phyloP scores from a whole-genome alignment of 2,329 filamentous ascomycete genomes.

The Fusarium goolgardi region DNA sequence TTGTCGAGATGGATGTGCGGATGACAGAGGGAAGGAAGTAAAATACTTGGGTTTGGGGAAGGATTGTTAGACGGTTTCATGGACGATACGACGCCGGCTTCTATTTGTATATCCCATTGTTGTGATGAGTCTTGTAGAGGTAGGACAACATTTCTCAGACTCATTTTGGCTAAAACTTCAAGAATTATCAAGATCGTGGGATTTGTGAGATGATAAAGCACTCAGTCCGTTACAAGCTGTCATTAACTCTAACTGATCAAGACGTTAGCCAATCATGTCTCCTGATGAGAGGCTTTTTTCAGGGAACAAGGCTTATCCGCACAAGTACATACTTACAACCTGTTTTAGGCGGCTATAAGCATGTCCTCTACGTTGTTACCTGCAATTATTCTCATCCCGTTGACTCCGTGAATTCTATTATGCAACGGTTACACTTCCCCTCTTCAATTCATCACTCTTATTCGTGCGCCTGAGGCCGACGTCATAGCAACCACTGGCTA shows the following conservation, averaged over 20 bases:
- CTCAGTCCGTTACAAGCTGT: neutral
- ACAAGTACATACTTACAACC: neutral
- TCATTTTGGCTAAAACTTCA: neutral
- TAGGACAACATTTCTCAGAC: neutral
- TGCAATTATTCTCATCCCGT: neutral
- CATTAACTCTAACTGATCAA: neutral
- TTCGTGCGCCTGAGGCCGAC: conserved; percentile 14
- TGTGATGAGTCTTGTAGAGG: neutral
- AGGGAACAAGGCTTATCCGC: conserved; percentile 2
- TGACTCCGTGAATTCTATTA: neutral
- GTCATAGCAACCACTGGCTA: conserved; percentile 16
- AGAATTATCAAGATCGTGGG: neutral
- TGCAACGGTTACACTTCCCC: neutral
- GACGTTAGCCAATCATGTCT: neutral
- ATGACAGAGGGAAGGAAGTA: conserved; percentile 23
- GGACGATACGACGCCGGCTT: neutral
- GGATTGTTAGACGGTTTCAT: neutral
- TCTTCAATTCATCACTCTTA: neutral
- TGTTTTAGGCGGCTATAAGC: neutral
- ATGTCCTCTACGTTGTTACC: neutral
- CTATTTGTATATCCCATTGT: conserved; percentile 11
- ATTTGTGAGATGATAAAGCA: neutral
- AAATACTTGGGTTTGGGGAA: neutral
- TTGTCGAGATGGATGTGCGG: conserved; percentile 27
- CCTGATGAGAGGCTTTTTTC: fast-evolving